These are phyloP conservation scores for Suillus placidus DNA, from an alignment of 768 basidiomycete species.

Conservation along the genomic window DNA sequence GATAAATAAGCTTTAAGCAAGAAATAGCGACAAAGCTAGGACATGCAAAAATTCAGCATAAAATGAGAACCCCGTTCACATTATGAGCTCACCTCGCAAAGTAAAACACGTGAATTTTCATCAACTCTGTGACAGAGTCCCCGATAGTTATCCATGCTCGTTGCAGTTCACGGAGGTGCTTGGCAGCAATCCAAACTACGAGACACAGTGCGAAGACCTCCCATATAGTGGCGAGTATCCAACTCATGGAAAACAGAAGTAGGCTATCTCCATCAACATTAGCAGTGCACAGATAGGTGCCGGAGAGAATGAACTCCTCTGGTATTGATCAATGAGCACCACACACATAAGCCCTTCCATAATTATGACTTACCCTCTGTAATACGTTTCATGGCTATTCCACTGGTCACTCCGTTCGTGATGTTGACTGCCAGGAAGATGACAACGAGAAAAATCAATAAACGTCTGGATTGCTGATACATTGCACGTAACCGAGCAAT, in stretches of 20 bases:
- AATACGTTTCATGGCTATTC: not conserved
- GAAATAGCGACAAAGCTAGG: not conserved
- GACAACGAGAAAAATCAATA: not conserved
- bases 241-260: not conserved
- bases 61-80: not conserved
- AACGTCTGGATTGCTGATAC: not conserved
- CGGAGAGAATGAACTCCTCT: not conserved
- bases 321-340: not conserved
- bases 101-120: not conserved
- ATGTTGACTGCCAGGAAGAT: not conserved
- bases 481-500: not conserved
- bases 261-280: not conserved
- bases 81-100: not conserved
- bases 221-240: not conserved
- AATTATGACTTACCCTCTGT: not conserved
- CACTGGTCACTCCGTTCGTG: not conserved
- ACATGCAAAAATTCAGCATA: not conserved
- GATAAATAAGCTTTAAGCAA: not conserved
- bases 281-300: not conserved
- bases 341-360: not conserved
- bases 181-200: not conserved
- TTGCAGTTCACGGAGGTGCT: not conserved
- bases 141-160: not conserved
- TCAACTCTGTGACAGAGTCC: not conserved
- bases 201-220: not conserved